Base-by-base conservation (phyloP, 441 rosid species). In the Erodium moschatum region DNA sequence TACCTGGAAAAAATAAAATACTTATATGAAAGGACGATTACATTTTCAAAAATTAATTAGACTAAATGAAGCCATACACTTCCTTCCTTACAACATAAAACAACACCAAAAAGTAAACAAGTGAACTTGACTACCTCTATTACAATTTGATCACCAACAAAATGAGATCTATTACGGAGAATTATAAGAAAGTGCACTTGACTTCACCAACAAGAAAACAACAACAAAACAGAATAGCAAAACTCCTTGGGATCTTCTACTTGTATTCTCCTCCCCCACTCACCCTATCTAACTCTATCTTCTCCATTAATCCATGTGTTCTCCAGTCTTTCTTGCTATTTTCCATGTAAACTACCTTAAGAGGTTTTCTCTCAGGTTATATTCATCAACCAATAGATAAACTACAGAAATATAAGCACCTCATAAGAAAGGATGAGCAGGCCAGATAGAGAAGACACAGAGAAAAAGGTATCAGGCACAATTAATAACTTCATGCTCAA, bases 1-100 rank as follows among this genome's bases (percentile, higher is more conserved):
- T 67, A 84, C 87, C 98, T 93, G 84, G 61, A 83, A 69, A 72
- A 75, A 4, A 35, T 48, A 44, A 69, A 69, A 63, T 69, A 72
- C 54, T 68, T 2, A 33, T 56, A 44, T 4, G 64, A 65, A 15
- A 40, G 7, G 52, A 44, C 31, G 1, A 19, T 56, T 56, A 56
- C 10, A 56, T 20, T 56, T 56, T 56, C 63, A 56, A 56, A 5
- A 56, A 20, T 19, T 8, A 8, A 35, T 35, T 19, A 56, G 6
- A 54, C 61, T 16, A 54, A 52, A 15, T 16, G 21, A 54, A 15
- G 61, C 21, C 4, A 2, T 56, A 56, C 24, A 19, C 18, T 18
- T 56, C 12, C 21, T 56, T 56, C 40, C 9, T 35, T 35, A 35
- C 40, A 35, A 35, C 9, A 35, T 35, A 35, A 35, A 35, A 35